Percentiles rank a stretch among this genome's conserved stretches.
These are phyloP conservation scores for Huntiella bhutanensis DNA, from an alignment of 2,329 filamentous ascomycete genomes.

Conservation along the genomic window DNA sequence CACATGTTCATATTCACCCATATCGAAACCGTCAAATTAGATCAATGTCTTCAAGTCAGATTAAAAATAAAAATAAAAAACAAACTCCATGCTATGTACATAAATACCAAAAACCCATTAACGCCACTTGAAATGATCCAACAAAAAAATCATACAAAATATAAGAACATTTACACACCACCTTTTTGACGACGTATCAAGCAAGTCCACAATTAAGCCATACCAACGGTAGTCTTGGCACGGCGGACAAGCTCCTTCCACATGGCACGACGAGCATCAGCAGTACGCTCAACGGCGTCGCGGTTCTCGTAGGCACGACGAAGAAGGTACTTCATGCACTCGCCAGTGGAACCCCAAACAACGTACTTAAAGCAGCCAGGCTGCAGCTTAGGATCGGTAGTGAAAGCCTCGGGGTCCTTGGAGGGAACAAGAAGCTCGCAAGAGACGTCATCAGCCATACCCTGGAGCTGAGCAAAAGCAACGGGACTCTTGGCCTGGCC, in stretches of 20 bases:
- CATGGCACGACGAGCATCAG: constrained; percentile 42
- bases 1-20: too few relatives aligned
- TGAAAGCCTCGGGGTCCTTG: constrained; percentile 3
- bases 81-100: too few relatives aligned
- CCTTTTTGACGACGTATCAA: constrained; percentile 9
- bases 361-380: constrained; percentile 44
- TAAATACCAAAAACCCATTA: too few relatives aligned
- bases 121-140: too few relatives aligned
- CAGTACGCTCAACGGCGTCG: constrained; percentile 47
- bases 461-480: constrained; percentile 54
- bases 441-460: constrained; percentile 90
- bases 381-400: constrained; percentile 1
- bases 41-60: too few relatives aligned
- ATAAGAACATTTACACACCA: background rate
- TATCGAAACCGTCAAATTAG: too few relatives aligned
- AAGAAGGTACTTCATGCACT: constrained; percentile 74
- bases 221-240: constrained; percentile 24
- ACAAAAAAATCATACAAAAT: too few relatives aligned
- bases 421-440: constrained; percentile 30
- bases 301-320: constrained; percentile 47
- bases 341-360: constrained; percentile 50
- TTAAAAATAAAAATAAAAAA: too few relatives aligned
- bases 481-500: constrained; percentile 23
- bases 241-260: constrained; percentile 40
- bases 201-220: constrained; percentile 15